Conservation (phyloP, 345 rosid species). For the Citrus maxima region DNA sequence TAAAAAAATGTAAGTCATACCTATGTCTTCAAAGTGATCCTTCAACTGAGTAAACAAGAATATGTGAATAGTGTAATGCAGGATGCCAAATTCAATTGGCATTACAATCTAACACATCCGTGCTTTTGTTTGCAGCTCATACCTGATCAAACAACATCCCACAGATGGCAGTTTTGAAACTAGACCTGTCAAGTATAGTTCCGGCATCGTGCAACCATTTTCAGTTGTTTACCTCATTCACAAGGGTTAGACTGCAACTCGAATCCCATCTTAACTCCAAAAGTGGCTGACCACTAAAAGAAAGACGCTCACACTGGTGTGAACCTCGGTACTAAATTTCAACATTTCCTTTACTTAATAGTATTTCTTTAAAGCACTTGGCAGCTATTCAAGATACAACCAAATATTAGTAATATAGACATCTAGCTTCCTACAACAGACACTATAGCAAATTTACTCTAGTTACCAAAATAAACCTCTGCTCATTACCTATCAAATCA, state of each 20-base stretch:
- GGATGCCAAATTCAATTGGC: neutral
- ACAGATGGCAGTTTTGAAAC: neutral
- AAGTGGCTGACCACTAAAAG: neutral
- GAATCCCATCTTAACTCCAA: neutral
- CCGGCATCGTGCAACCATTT: neutral
- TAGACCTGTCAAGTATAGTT: neutral
- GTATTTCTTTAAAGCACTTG: neutral
- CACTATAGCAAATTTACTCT: neutral
- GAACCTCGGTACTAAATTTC: neutral
- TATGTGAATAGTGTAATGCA: neutral
- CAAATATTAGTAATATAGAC: neutral
- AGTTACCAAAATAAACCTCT: neutral
- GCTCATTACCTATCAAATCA: neutral
- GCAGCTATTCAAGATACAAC: neutral
- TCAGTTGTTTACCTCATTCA: neutral
- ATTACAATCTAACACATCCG: neutral
- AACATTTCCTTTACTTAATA: neutral
- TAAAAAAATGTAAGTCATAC: neutral
- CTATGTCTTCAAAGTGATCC: neutral
- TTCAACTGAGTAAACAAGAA: neutral
- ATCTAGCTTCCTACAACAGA: neutral
- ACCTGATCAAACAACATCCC: neutral
- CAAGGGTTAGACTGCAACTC: neutral
- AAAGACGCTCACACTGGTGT: neutral
- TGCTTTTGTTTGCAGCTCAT: neutral